phyloP scores from a whole-genome alignment of 257 asterid genomes.

The Perilla frutescens region DNA sequence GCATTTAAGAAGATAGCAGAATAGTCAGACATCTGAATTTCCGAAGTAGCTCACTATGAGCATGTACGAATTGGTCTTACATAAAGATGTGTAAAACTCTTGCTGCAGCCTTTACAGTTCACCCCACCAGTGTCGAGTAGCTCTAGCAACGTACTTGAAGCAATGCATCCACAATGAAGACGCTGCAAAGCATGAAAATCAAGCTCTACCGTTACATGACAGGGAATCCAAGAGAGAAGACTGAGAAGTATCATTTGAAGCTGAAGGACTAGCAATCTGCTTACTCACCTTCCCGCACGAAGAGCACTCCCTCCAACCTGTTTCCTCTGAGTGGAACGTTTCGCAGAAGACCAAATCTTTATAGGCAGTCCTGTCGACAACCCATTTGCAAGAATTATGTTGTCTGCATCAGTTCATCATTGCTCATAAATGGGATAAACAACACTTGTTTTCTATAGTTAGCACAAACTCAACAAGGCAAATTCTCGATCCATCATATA shows the following conservation, averaged over 20 bases:
- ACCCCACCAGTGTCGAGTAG: constrained; percentile 87
- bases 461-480: constrained; percentile 22
- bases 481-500: constrained; percentile 22
- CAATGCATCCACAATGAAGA: constrained; percentile 97
- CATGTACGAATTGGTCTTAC: constrained; percentile 56
- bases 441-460: background rate
- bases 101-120: constrained; percentile 69
- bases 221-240: constrained; percentile 12
- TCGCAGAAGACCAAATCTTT: constrained; percentile 81
- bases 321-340: constrained; percentile 77
- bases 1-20: background rate
- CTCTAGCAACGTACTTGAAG: constrained; percentile 73
- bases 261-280: background rate
- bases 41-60: constrained; percentile 3
- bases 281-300: constrained; percentile 85
- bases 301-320: constrained; percentile 94
- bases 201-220: constrained; percentile 17
- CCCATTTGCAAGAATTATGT: constrained; percentile 28
- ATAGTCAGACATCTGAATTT: background rate
- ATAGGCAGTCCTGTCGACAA: constrained; percentile 71
- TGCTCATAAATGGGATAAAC: background rate
- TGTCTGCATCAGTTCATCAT: constrained; percentile 10
- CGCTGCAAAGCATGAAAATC: constrained; percentile 54
- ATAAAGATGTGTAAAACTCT: constrained; percentile 49
- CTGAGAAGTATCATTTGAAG: background rate